phyloP scores from a whole-genome alignment of 169 alveolate genomes.

The Eimeria tenella region DNA sequence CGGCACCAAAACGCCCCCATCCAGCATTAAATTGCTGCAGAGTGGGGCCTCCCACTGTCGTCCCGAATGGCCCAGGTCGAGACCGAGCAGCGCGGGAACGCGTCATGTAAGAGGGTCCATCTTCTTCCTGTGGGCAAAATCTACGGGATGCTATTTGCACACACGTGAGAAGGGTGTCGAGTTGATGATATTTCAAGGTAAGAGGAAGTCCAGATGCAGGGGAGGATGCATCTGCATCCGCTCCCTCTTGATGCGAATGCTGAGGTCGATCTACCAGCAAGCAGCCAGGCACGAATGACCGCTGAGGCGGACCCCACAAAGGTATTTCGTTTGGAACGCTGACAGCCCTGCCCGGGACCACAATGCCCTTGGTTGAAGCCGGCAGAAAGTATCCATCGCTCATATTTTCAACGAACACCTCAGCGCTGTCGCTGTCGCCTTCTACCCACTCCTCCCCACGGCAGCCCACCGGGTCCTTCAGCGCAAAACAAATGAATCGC shows the following conservation, averaged over 20 bases:
- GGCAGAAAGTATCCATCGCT: constrained; percentile 79
- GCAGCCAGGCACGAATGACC: constrained; percentile 16
- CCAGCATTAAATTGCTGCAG: neutral
- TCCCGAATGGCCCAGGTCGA: constrained; percentile 47
- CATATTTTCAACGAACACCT: constrained; percentile 72
- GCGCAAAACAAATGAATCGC: neutral
- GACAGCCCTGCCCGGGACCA: constrained; percentile 76
- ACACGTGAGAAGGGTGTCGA: constrained; percentile 68
- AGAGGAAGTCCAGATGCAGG: constrained; percentile 44
- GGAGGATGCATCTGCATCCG: constrained; percentile 22
- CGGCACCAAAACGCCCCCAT: constrained; percentile 14
- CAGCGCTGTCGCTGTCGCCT: constrained; percentile 65
- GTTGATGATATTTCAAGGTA: constrained; percentile 23
- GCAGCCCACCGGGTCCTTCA: constrained; percentile 60
- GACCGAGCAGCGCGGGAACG: constrained; percentile 72
- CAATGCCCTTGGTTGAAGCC: constrained; percentile 55
- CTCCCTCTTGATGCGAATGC: constrained; percentile 23
- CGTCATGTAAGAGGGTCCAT: constrained; percentile 78
- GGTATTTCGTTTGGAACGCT: constrained; percentile 50
- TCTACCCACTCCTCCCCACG: constrained; percentile 66
- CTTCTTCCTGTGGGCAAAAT: constrained; percentile 26
- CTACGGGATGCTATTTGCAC: constrained; percentile 69
- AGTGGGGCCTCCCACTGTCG: neutral
- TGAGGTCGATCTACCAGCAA: constrained; percentile 6
- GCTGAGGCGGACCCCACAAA: constrained; percentile 14